Evolutionary conservation across 352 stramenopile genomes (phyloP).

Genomic region (Thraustotheca clavata): DNA sequence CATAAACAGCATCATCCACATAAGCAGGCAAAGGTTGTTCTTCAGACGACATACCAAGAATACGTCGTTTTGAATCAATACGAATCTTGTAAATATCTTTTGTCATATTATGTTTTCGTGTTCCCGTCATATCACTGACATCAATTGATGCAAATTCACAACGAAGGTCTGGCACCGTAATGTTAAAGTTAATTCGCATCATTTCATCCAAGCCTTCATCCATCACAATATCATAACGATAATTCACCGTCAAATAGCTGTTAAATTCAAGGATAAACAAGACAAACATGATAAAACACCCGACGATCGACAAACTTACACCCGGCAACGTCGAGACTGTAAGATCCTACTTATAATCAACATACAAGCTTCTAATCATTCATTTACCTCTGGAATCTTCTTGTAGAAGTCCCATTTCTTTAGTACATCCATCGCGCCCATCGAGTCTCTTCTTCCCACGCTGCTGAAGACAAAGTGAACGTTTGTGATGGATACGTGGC

Average conservation of each 20-base stretch:
- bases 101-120: constrained; percentile 96
- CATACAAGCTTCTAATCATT: not conserved
- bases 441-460: constrained; percentile 24
- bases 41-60: constrained; percentile 83
- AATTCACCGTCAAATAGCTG: constrained; percentile 75
- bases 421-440: constrained; percentile 80
- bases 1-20: constrained; percentile 51
- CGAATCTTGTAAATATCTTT: constrained; percentile 98
- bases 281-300: constrained; percentile 84
- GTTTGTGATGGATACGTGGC: constrained; percentile 16
- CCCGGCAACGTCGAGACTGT: constrained; percentile 79
- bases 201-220: constrained; percentile 77
- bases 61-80: constrained; percentile 74
- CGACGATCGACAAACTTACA: constrained; percentile 73
- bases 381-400: constrained; percentile 77
- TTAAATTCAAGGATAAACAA: constrained; percentile 88
- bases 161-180: constrained; percentile 94
- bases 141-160: constrained; percentile 96
- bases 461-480: constrained; percentile 3
- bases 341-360: constrained; percentile 59
- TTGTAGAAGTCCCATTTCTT: constrained; percentile 91
- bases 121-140: constrained; percentile 95
- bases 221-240: constrained; percentile 86
- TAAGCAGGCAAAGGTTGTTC: constrained; percentile 72
- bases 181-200: constrained; percentile 98